Percentiles rank a stretch among this genome's conserved stretches.
These are phyloP conservation scores for Cutaneotrichosporon cavernicola DNA, from an alignment of 1,284 basidiomycete species.

Conservation along the genomic window DNA sequence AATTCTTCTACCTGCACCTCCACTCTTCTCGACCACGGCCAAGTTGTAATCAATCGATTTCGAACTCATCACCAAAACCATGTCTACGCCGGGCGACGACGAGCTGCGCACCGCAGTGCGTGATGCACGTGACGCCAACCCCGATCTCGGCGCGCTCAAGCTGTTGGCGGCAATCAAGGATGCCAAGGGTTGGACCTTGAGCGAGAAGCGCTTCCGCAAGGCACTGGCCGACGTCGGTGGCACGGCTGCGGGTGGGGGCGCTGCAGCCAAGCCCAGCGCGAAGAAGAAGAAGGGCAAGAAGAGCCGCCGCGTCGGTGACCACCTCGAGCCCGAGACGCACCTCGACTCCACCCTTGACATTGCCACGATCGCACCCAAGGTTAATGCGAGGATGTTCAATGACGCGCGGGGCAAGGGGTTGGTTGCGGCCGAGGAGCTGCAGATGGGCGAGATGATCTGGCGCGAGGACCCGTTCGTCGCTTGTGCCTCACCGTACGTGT, in stretches of 20 bases:
- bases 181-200: slow-evolving; percentile 67
- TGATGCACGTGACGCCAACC: slow-evolving; percentile 58
- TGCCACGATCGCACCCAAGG: slow-evolving; percentile 62
- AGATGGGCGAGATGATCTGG: slow-evolving; percentile 73
- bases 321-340: slow-evolving; percentile 62
- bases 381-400: slow-evolving; percentile 68
- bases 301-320: slow-evolving; percentile 34
- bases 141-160: slow-evolving; percentile 67
- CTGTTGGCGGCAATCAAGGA: slow-evolving; percentile 64
- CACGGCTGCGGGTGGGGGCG: slow-evolving; percentile 5
- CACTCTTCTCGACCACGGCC: not conserved
- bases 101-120: slow-evolving; percentile 56
- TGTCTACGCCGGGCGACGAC: slow-evolving; percentile 48
- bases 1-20: slow-evolving; percentile 1
- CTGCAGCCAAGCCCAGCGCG: slow-evolving; percentile 12
- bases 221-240: slow-evolving; percentile 49
- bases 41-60: not conserved
- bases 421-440: slow-evolving; percentile 66
- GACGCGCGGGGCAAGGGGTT: slow-evolving; percentile 77
- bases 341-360: slow-evolving; percentile 67
- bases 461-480: slow-evolving; percentile 62
- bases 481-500: slow-evolving; percentile 47
- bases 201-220: slow-evolving; percentile 75
- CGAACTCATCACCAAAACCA: slow-evolving; percentile 2
- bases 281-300: slow-evolving; percentile 25